Base-by-base conservation (phyloP, 1,284 basidiomycete genomes). In the Rhodotorula sp. region DNA sequence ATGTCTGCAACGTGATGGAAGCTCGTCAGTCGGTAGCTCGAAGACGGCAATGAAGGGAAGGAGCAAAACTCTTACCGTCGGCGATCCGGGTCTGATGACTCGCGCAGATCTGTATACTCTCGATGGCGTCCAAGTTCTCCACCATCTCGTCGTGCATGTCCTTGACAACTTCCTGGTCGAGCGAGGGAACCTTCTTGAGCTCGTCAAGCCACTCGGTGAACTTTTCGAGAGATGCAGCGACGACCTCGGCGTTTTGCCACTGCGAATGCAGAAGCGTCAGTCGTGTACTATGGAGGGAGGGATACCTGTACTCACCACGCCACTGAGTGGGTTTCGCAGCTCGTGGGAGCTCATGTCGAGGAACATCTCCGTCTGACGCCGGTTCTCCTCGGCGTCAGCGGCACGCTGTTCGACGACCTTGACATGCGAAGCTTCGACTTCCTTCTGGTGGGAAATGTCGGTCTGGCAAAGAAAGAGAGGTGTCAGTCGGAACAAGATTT, bases 61-160 rank as follows among this genome's bases (percentile, higher is more conserved):
- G 24, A 51, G 22, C 14, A 4, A 10, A 4, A 17, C 26, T 7
- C 53, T 29, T 17, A 29, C 53, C 53, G 53, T 76, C 73, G 33
- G 74, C 75, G 49, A 76, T 77, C 7, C 75, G 70, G 44, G 69
- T 68, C 42, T 78, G 77, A 64, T 77, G 77, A 29, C 71, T 67
- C 4, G 76, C 73, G 55, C 77, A 78, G 3, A 78, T 51, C 24
- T 76, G 66, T 51, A 78, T 78, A 4, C 74, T 74, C 45, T 76
- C 77, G 49, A 78, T 72, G 0, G 78, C 75, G 29, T 78, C 78
- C 18, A 72, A 58, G 55, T 78, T 73, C 59, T 78, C 78, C 30
- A 67, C 42, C 58, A 78, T 66, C 61, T 78, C 78, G 26, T 59
- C 46, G 33, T 66, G 68, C 8, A 78, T 62, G 8, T 62, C 61